Percentiles rank a stretch among this genome's conserved stretches.
Evolutionary conservation across 2,329 filamentous ascomycete species (phyloP).

Genomic region (Arthroderma uncinatum): DNA sequence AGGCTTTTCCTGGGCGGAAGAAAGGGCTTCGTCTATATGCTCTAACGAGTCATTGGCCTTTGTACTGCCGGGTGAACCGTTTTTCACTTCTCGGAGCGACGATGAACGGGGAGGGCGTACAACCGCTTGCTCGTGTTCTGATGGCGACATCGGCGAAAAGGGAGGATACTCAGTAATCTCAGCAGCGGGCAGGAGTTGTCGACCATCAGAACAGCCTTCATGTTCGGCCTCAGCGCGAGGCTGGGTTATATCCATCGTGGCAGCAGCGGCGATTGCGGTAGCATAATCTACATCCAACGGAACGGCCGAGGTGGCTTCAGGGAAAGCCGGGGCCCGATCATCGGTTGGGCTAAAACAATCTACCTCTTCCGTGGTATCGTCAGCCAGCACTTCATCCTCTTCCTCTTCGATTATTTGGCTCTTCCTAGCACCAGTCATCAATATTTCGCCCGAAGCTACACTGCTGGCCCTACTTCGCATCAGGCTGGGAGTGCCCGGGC

Average conservation of each 20-base stretch:
- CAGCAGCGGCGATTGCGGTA: constrained; percentile 18
- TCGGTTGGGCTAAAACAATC: constrained; percentile 30
- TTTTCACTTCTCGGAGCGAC: constrained; percentile 21
- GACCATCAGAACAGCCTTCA: not conserved
- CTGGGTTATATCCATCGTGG: constrained; percentile 12
- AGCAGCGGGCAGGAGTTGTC: constrained; percentile 13
- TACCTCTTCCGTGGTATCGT: constrained; percentile 32
- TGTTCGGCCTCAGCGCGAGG: not conserved
- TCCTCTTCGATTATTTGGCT: constrained; percentile 38
- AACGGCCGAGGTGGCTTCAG: not conserved
- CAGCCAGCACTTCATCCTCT: constrained; percentile 24
- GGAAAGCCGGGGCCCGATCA: constrained; percentile 15
- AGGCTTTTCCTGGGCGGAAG: not conserved
- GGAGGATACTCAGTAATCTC: constrained; percentile 17
- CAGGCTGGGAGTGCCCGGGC: constrained; percentile 26
- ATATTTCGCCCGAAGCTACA: constrained; percentile 15
- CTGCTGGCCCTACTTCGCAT: constrained; percentile 21
- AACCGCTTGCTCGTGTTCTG: constrained; percentile 20
- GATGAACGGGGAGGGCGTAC: constrained; percentile 31
- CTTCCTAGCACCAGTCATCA: constrained; percentile 26
- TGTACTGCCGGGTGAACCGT: constrained; percentile 7
- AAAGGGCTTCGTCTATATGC: not conserved
- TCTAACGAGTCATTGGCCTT: constrained; percentile 6
- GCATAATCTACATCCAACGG: not conserved
- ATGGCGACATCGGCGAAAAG: constrained; percentile 25